Conservation (phyloP, 2,329 filamentous ascomycete genomes). For the Pseudogymnoascus sp. region DNA sequence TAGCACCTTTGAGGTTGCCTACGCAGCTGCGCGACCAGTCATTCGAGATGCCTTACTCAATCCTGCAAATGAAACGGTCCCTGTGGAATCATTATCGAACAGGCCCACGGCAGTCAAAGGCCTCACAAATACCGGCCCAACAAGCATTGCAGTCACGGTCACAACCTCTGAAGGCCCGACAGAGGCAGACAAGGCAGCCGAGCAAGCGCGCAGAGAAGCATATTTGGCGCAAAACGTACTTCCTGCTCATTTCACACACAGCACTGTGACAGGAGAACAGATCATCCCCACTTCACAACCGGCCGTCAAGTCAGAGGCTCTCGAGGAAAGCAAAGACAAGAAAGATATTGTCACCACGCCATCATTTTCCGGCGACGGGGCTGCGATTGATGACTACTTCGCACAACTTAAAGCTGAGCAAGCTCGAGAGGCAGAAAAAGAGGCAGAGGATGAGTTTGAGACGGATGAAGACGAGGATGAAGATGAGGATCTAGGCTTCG, state of each 20-base stretch:
- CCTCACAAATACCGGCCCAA: slow-evolving; percentile 55
- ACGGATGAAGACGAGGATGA: slow-evolving; percentile 40
- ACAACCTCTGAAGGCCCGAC: slow-evolving; percentile 57
- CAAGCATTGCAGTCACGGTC: slow-evolving; percentile 62
- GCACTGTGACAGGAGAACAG: slow-evolving; percentile 57
- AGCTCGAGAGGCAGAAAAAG: slow-evolving; percentile 38
- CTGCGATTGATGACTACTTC: slow-evolving; percentile 59
- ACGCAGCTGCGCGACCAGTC: slow-evolving; percentile 54
- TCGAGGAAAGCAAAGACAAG: slow-evolving; percentile 41
- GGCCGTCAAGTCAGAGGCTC: slow-evolving; percentile 28
- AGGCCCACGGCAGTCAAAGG: slow-evolving; percentile 63
- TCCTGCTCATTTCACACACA: slow-evolving; percentile 63
- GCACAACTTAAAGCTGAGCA: slow-evolving; percentile 56
- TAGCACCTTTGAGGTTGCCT: slow-evolving; percentile 63
- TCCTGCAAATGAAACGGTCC: slow-evolving; percentile 52
- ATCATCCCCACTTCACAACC: slow-evolving; percentile 37
- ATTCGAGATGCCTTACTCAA: slow-evolving; percentile 56
- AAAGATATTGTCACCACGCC: slow-evolving; percentile 32
- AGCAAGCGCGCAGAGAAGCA: slow-evolving; percentile 56
- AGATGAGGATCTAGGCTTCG: slow-evolving; percentile 37
- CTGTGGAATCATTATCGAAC: slow-evolving; percentile 43
- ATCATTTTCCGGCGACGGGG: slow-evolving; percentile 41
- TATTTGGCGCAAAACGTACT: slow-evolving; percentile 60
- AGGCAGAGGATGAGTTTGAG: slow-evolving; percentile 43
- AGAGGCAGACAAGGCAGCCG: slow-evolving; percentile 57